These are phyloP conservation scores for Ascocoryne sarcoides DNA, from an alignment of 2,329 filamentous ascomycete species.

Conservation along the genomic window DNA sequence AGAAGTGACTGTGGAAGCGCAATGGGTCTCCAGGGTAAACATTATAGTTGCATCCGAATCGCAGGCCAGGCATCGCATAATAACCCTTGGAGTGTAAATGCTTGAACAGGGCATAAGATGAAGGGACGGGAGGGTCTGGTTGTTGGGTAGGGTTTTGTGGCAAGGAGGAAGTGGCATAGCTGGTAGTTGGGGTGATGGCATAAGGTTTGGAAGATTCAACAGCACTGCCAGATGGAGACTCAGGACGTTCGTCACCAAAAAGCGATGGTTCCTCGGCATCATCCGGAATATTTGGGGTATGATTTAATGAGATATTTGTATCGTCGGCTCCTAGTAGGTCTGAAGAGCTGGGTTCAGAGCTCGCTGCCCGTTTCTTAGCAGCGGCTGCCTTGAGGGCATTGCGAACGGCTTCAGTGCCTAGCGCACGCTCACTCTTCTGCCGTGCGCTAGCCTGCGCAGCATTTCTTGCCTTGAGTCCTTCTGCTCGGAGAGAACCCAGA, in stretches of 20 bases:
- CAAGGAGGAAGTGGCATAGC: slow-evolving; percentile 30
- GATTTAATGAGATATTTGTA: neutral
- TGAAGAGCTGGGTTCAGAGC: neutral
- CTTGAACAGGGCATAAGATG: slow-evolving; percentile 67
- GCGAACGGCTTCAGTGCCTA: slow-evolving; percentile 3
- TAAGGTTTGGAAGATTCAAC: slow-evolving; percentile 13
- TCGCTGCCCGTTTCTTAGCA: slow-evolving; percentile 14
- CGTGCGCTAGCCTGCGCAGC: slow-evolving; percentile 24
- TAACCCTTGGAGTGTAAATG: slow-evolving; percentile 73
- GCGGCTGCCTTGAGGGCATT: slow-evolving; percentile 17
- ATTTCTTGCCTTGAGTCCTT: slow-evolving; percentile 39
- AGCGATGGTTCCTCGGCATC: slow-evolving; percentile 9
- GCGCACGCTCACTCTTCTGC: slow-evolving; percentile 19
- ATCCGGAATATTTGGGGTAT: neutral
- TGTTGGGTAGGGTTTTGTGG: slow-evolving; percentile 17
- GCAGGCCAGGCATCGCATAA: slow-evolving; percentile 83
- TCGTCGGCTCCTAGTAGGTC: neutral
- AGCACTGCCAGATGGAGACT: slow-evolving; percentile 28
- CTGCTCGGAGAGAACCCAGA: slow-evolving; percentile 41
- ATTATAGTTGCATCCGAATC: slow-evolving; percentile 90
- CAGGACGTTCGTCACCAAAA: slow-evolving; percentile 22
- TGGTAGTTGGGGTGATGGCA: slow-evolving; percentile 37
- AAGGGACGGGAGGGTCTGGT: slow-evolving; percentile 33
- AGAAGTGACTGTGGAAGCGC: slow-evolving; percentile 90
- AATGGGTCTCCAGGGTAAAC: slow-evolving; percentile 93